phyloP scores from a whole-genome alignment of 78 protist genomes.

The Planoprotostelium fungivorum region DNA sequence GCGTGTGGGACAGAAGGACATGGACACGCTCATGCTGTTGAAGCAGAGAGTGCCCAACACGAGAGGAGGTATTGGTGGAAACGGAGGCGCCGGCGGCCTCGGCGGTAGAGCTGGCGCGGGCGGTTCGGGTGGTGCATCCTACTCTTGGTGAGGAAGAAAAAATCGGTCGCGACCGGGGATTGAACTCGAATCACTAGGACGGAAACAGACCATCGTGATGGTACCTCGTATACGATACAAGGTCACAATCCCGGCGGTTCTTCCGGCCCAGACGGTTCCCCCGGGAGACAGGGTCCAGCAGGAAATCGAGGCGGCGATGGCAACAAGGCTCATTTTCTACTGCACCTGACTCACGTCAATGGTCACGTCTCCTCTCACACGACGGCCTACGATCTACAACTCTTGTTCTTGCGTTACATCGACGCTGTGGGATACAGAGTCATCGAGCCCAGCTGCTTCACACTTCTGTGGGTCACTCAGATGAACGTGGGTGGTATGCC shows the following conservation, averaged over 20 bases:
- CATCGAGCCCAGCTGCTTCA: conserved; percentile 34
- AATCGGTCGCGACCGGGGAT: too few species aligned
- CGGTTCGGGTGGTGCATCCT: conserved; percentile 35
- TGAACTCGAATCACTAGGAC: too few species aligned
- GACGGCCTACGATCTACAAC: conserved; percentile 34
- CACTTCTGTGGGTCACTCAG: conserved; percentile 20
- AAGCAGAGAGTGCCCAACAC: conserved; percentile 20
- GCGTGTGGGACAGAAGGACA: conserved; percentile 9
- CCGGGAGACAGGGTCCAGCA: conserved; percentile 7
- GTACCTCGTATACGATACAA: too few species aligned
- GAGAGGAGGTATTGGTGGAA: conserved; percentile 29
- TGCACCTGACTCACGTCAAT: not conserved
- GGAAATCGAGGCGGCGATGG: conserved; percentile 18
- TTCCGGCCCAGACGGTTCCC: conserved; percentile 11
- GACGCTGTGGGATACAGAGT: conserved; percentile 35
- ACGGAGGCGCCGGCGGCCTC: conserved; percentile 10
- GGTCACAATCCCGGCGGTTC: conserved; percentile 19
- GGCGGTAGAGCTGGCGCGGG: conserved; percentile 45
- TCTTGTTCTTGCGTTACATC: not conserved
- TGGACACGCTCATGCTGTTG: conserved; percentile 41
- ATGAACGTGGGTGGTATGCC: conserved; percentile 48
- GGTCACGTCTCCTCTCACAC: not conserved
- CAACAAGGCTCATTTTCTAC: not conserved
- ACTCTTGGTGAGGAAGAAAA: too few species aligned
- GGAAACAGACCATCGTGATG: too few species aligned